Percentiles rank a stretch among this genome's conserved stretches.
Conservation (phyloP, 2,329 filamentous ascomycete species). For the Claviceps cyperi region DNA sequence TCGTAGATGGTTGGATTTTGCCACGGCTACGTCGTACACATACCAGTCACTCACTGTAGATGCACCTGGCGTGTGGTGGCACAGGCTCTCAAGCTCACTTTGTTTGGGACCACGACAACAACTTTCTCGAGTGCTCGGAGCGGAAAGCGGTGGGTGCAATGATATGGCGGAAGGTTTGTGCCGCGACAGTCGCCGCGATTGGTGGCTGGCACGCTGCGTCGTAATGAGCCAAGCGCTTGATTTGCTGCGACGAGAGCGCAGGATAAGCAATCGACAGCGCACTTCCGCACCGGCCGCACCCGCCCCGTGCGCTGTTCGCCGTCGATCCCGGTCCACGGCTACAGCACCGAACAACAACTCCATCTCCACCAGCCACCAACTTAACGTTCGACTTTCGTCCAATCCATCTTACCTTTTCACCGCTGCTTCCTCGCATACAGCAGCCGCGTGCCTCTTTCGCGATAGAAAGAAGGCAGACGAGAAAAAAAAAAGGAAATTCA, state of each 20-base stretch:
- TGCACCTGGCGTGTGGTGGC: neutral
- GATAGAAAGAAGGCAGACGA: neutral
- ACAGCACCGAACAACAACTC: neutral
- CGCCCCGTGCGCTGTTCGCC: neutral
- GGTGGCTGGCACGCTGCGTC: no score
- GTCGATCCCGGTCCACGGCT: no score
- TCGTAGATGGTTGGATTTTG: neutral
- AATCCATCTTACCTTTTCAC: neutral
- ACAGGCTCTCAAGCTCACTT: neutral
- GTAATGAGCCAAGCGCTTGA: no score
- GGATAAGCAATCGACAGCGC: no score
- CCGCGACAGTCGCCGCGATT: no score
- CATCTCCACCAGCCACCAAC: conserved; percentile 1
- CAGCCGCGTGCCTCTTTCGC: neutral
- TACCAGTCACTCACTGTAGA: neutral
- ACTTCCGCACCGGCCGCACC: neutral
- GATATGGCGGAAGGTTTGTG: neutral
- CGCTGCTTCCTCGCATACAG: neutral
- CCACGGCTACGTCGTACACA: neutral
- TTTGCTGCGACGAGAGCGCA: no score
- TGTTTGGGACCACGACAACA: neutral
- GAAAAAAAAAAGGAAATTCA: neutral
- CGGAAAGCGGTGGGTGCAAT: neutral
- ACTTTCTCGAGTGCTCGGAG: neutral
- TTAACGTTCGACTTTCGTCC: neutral